Conservation (phyloP, 2,329 filamentous ascomycete species). For the Diaporthe sp. region DNA sequence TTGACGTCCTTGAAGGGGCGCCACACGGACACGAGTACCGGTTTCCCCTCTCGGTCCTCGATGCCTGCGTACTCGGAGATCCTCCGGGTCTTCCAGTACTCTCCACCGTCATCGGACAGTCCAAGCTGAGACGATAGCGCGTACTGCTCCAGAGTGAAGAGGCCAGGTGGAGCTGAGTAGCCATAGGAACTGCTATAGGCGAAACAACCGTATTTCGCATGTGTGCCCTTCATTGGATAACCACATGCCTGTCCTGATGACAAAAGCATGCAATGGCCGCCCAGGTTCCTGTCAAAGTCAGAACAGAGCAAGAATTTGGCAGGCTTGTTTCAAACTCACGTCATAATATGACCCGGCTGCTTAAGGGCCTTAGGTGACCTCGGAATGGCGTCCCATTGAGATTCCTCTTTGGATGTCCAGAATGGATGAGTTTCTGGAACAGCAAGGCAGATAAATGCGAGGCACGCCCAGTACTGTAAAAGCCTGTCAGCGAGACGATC, state of each 20-base stretch:
- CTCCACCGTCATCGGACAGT: constrained; percentile 81
- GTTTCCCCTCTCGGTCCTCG: constrained; percentile 64
- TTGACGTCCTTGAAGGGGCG: constrained; percentile 78
- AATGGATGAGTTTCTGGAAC: constrained; percentile 80
- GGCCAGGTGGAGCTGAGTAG: constrained; percentile 83
- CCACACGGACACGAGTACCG: constrained; percentile 79
- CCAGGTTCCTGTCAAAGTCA: constrained; percentile 65
- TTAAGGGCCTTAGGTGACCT: constrained; percentile 69
- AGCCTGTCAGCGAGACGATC: neutral
- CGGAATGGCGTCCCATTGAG: constrained; percentile 68
- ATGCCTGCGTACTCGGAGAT: constrained; percentile 75
- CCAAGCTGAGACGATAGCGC: constrained; percentile 82
- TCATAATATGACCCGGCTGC: constrained; percentile 81
- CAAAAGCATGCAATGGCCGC: constrained; percentile 82
- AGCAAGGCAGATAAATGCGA: constrained; percentile 81
- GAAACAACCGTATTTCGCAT: constrained; percentile 86
- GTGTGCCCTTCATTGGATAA: constrained; percentile 85
- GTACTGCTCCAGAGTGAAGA: constrained; percentile 82
- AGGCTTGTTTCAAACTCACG: constrained; percentile 49
- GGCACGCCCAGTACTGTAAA: constrained; percentile 81
- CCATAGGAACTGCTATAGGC: constrained; percentile 83
- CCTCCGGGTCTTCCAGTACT: constrained; percentile 84
- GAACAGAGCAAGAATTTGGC: neutral
- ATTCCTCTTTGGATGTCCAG: constrained; percentile 78
- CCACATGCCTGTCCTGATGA: constrained; percentile 85